Conservation (phyloP, 805 yeast species). For the Isabelozyma heimii region DNA sequence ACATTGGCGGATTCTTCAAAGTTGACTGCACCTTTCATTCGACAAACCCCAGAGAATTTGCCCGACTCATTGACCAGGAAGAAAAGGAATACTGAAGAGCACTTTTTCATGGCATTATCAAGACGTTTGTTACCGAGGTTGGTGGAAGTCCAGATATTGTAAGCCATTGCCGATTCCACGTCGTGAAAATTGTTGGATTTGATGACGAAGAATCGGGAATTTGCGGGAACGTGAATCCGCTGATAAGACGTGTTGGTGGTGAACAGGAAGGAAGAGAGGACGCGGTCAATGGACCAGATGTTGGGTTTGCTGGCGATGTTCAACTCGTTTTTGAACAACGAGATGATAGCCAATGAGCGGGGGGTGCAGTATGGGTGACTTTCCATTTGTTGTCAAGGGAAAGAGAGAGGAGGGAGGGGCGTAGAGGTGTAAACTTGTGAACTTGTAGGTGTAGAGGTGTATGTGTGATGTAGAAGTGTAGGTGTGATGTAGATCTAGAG, state of each 20-base stretch:
- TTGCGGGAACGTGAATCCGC: not conserved
- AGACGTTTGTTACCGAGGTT: constrained; percentile 54
- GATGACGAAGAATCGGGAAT: constrained; percentile 46
- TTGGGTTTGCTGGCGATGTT: not conserved
- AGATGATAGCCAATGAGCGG: not conserved
- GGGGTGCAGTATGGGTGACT: not conserved
- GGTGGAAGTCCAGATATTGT: constrained; percentile 60
- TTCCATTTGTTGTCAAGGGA: no score
- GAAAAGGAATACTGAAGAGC: constrained; percentile 43
- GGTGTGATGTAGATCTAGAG: no score
- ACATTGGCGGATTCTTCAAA: constrained; percentile 37
- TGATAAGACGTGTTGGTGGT: not conserved
- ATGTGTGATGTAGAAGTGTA: no score
- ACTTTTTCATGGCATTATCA: constrained; percentile 36
- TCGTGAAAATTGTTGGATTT: constrained; percentile 52
- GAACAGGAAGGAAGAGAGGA: not conserved
- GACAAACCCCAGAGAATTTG: constrained; percentile 56
- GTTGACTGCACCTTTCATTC: constrained; percentile 43
- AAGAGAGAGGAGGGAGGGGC: no score
- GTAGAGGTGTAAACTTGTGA: no score
- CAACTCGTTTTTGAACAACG: not conserved
- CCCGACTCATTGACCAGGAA: constrained; percentile 61
- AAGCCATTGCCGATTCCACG: constrained; percentile 46
- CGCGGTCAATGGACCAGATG: not conserved
- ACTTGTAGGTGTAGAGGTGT: no score